phyloP scores from a whole-genome alignment of 768 basidiomycete species.

The Pilatotrama ljubarskyi region DNA sequence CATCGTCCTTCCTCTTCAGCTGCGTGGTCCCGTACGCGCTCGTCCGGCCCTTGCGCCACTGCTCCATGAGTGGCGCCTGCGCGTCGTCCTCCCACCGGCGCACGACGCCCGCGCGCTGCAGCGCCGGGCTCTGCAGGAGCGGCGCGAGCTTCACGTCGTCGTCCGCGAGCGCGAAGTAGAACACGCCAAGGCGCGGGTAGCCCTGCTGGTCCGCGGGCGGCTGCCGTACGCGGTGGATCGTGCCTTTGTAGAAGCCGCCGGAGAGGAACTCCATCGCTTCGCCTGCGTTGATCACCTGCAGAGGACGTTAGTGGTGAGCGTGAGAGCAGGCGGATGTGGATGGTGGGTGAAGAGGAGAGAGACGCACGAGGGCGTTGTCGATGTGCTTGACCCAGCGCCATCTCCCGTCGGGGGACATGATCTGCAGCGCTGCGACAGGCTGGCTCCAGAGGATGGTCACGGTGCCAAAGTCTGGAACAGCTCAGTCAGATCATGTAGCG shows the following conservation, averaged over 20 bases:
- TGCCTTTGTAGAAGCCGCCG: slow-evolving; percentile 38
- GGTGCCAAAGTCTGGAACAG: slow-evolving; percentile 33
- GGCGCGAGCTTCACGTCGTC: slow-evolving; percentile 34
- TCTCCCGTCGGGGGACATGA: slow-evolving; percentile 35
- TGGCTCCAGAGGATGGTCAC: slow-evolving; percentile 41
- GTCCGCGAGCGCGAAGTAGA: slow-evolving; percentile 37
- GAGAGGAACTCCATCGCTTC: slow-evolving; percentile 37
- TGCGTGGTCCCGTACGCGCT: slow-evolving; percentile 50
- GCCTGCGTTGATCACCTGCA: slow-evolving; percentile 42
- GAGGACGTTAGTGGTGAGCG: not conserved
- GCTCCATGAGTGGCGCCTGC: slow-evolving; percentile 31
- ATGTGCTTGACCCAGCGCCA: slow-evolving; percentile 41
- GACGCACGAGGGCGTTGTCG: slow-evolving; percentile 36
- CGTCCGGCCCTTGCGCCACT: slow-evolving; percentile 34
- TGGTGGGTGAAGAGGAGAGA: not conserved
- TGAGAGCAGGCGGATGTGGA: no score
- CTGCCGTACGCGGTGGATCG: slow-evolving; percentile 40
- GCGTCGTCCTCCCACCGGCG: slow-evolving; percentile 28
- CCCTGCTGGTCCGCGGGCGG: slow-evolving; percentile 38
- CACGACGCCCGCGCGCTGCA: slow-evolving; percentile 34
- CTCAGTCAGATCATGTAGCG: not conserved
- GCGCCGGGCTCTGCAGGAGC: slow-evolving; percentile 32
- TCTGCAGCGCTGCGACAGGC: slow-evolving; percentile 39
- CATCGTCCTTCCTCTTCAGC: slow-evolving; percentile 42
- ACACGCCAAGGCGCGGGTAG: slow-evolving; percentile 35